A percentile compares a stretch with the other conserved stretches of the same genome.
Evolutionary conservation across 768 basidiomycete genomes (phyloP).

Genomic region (Boletus bicolor): DNA sequence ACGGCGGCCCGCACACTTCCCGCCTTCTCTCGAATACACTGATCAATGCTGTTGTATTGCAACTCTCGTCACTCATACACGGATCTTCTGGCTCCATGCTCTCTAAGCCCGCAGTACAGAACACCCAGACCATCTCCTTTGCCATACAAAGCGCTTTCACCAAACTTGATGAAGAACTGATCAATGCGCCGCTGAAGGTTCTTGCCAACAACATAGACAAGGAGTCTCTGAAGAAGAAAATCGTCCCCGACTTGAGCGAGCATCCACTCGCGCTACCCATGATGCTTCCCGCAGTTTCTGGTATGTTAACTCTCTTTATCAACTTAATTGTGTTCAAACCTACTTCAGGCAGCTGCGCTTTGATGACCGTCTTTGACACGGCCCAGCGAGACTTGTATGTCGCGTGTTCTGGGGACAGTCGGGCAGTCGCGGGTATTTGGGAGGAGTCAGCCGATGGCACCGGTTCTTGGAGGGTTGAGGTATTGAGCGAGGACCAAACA

Average conservation of each 20-base stretch:
- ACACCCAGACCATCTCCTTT: slow-evolving; percentile 52
- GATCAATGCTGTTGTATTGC: slow-evolving; percentile 78
- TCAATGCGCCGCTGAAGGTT: slow-evolving; percentile 72
- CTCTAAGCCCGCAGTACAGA: slow-evolving; percentile 36
- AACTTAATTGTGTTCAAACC: slow-evolving; percentile 11
- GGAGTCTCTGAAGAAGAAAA: slow-evolving; percentile 47
- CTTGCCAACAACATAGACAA: slow-evolving; percentile 57
- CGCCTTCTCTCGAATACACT: slow-evolving; percentile 78
- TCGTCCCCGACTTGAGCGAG: slow-evolving; percentile 61
- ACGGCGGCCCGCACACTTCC: slow-evolving; percentile 81
- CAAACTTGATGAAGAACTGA: slow-evolving; percentile 80
- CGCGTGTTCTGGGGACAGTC: slow-evolving; percentile 89
- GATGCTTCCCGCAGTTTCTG: slow-evolving; percentile 83
- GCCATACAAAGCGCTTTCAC: slow-evolving; percentile 78
- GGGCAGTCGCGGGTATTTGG: slow-evolving; percentile 95
- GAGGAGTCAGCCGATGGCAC: slow-evolving; percentile 59
- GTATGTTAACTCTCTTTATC: slow-evolving; percentile 29
- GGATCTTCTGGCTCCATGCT: slow-evolving; percentile 33
- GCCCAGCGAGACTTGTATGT: slow-evolving; percentile 81
- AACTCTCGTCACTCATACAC: slow-evolving; percentile 57
- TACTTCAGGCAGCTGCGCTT: slow-evolving; percentile 77
- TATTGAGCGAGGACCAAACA: slow-evolving; percentile 95
- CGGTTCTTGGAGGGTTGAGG: slow-evolving; percentile 87
- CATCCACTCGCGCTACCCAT: slow-evolving; percentile 67
- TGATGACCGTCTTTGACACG: slow-evolving; percentile 86